Percentiles rank a stretch among this genome's conserved stretches.
phyloP scores from a whole-genome alignment of 176 grass and related monocot species.

The Chloris gayana region DNA sequence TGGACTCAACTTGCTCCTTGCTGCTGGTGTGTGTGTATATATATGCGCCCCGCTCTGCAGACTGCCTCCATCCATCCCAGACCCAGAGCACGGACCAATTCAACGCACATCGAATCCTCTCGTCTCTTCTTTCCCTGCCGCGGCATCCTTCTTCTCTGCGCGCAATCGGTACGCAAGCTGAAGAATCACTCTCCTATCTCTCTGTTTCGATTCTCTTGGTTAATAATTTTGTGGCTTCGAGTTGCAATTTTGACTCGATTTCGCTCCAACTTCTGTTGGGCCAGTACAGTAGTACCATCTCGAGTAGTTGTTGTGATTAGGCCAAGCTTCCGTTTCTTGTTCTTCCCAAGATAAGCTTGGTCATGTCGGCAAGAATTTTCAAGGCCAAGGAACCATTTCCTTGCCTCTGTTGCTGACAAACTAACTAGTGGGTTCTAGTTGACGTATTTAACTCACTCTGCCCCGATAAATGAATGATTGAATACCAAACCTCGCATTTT shows the following conservation, averaged over 20 bases:
- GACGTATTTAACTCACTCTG: no score
- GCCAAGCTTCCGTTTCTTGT: neutral
- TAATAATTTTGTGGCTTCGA: no score
- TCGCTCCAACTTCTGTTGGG: no score
- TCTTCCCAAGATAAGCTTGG: neutral
- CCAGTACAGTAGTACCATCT: neutral
- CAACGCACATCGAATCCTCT: neutral
- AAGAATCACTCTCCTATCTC: no score
- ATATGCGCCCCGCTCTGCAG: neutral
- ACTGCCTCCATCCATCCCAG: neutral
- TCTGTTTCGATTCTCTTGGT: no score
- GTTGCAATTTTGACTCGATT: no score
- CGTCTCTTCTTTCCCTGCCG: neutral
- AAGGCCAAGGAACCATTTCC: neutral
- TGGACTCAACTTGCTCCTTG: neutral
- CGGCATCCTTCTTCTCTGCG: neutral
- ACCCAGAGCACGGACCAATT: neutral
- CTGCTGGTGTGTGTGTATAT: neutral
- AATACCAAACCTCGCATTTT: no score
- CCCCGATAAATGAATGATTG: no score
- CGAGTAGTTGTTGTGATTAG: neutral
- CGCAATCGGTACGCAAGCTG: conserved; percentile 5
- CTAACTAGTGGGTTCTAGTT: no score
- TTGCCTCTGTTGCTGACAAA: no score
- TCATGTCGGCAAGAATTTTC: neutral